Conservation (phyloP, 345 rosid genomes). For the Lenwebbia sp. region DNA sequence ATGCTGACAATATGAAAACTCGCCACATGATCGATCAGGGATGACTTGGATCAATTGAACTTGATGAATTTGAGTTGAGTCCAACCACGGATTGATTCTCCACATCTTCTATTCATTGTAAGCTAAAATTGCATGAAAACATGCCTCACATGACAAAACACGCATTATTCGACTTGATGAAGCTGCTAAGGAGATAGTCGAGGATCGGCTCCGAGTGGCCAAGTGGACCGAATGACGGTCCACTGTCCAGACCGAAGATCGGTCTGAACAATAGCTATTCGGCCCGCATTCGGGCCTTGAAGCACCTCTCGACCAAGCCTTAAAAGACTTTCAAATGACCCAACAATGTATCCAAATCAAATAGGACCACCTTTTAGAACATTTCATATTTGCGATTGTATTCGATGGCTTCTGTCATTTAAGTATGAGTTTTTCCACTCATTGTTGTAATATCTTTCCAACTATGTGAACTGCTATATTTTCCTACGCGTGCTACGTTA, state of each 20-base stretch:
- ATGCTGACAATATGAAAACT: background rate
- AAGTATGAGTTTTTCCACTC: background rate
- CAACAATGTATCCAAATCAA: background rate
- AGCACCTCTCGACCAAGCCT: background rate
- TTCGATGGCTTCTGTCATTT: background rate
- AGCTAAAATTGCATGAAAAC: background rate
- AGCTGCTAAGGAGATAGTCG: background rate
- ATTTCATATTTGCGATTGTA: background rate
- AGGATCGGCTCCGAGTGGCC: background rate
- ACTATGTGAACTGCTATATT: background rate
- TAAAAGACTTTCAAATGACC: background rate
- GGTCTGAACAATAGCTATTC: background rate
- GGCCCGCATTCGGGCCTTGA: background rate
- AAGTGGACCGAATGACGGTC: background rate
- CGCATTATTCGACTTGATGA: background rate
- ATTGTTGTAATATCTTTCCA: background rate
- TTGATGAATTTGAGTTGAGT: background rate
- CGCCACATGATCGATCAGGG: background rate
- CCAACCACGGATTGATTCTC: background rate
- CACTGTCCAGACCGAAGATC: background rate
- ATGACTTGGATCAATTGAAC: background rate
- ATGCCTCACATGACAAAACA: background rate
- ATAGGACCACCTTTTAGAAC: background rate
- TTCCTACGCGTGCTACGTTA: background rate
- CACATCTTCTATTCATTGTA: background rate